A percentile compares a stretch with the other conserved stretches of the same genome.
Evolutionary conservation across 805 yeast species (phyloP).

Genomic region (Yarrowia sp.): DNA sequence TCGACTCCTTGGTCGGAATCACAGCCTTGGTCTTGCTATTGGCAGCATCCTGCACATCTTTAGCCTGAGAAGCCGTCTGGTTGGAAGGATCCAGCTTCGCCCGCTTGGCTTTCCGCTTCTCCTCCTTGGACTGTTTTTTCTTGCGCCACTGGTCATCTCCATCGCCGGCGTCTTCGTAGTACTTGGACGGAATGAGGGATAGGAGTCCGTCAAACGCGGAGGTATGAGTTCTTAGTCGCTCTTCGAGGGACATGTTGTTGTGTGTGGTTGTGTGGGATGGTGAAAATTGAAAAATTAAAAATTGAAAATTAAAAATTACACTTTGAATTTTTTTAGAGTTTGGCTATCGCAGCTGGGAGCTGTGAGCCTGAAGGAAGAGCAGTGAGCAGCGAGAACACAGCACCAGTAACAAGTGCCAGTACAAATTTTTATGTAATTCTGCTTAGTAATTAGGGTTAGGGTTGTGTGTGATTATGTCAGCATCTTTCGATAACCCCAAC

Average conservation of each 20-base stretch:
- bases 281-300: background rate
- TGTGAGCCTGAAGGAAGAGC: background rate
- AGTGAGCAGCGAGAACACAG: too few species aligned
- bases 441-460: too few species aligned
- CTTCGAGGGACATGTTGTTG: conserved; percentile 29
- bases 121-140: conserved; percentile 65
- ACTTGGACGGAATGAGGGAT: conserved; percentile 90
- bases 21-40: conserved; percentile 30
- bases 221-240: conserved; percentile 40
- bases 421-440: too few species aligned
- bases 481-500: too few species aligned
- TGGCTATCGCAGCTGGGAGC: background rate
- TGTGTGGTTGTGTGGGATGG: background rate
- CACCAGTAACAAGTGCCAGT: too few species aligned
- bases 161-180: conserved; percentile 80
- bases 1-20: conserved; percentile 22
- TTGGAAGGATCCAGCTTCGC: conserved; percentile 69
- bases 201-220: conserved; percentile 77
- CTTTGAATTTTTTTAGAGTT: background rate
- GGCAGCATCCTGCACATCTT: conserved; percentile 41
- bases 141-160: conserved; percentile 88
- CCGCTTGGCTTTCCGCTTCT: conserved; percentile 60
- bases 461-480: too few species aligned
- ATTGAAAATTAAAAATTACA: too few species aligned
- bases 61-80: conserved; percentile 37